Conservation (phyloP, 495 filamentous ascomycete species). For the Letharia columbiana region DNA sequence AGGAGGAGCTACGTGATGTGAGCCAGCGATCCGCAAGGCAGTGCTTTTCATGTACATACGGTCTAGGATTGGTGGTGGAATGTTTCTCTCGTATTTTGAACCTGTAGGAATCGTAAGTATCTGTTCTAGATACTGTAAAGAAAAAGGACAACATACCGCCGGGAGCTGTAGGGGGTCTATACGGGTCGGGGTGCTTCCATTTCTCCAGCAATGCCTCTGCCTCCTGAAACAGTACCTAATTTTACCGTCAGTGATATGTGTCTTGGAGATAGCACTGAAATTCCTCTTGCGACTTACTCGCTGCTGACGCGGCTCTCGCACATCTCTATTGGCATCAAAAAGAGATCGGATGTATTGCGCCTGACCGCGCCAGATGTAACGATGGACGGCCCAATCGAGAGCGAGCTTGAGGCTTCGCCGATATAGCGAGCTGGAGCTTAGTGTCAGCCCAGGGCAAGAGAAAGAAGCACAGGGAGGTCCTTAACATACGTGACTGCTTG, state of each 20-base stretch:
- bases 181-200: slow-evolving; percentile 98
- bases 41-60: slow-evolving; percentile 48
- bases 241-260: background rate
- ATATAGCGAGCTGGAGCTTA: slow-evolving; percentile 70
- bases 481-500: slow-evolving; percentile 24
- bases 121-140: background rate
- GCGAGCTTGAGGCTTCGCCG: slow-evolving; percentile 85
- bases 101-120: slow-evolving; percentile 44
- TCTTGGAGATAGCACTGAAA: background rate
- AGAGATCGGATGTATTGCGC: slow-evolving; percentile 91
- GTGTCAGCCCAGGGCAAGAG: background rate
- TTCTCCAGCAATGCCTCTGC: slow-evolving; percentile 79
- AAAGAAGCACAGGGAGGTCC: background rate
- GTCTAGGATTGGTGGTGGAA: slow-evolving; percentile 67
- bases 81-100: slow-evolving; percentile 92
- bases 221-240: slow-evolving; percentile 68
- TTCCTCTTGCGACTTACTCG: slow-evolving; percentile 46
- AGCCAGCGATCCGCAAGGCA: slow-evolving; percentile 4
- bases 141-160: slow-evolving; percentile 60
- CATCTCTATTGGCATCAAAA: slow-evolving; percentile 86
- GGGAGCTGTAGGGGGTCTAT: slow-evolving; percentile 76
- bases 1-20: slow-evolving; percentile 35
- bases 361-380: slow-evolving; percentile 86
- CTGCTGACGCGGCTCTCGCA: slow-evolving; percentile 80
- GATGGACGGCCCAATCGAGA: slow-evolving; percentile 89